Evolutionary conservation across 768 basidiomycete species (phyloP).

Genomic region (Trametes sanguinea): DNA sequence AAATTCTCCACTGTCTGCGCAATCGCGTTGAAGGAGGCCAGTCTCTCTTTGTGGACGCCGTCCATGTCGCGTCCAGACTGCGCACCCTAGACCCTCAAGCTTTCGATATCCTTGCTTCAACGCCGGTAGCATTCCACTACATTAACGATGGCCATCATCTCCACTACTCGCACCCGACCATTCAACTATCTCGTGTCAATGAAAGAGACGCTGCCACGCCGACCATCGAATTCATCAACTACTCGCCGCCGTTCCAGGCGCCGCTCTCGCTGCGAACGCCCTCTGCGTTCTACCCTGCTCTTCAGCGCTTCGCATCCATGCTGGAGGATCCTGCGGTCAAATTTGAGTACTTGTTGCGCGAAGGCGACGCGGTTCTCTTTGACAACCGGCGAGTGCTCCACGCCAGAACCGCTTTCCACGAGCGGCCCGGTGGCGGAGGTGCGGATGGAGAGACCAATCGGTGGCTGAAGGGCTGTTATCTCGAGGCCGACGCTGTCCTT

Average conservation of each 20-base stretch:
- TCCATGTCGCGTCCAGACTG: constrained; percentile 61
- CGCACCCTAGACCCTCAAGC: constrained; percentile 46
- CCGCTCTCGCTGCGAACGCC: constrained; percentile 62
- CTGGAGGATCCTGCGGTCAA: constrained; percentile 54
- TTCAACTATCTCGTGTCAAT: constrained; percentile 51
- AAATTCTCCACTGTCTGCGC: constrained; percentile 87
- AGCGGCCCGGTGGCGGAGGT: constrained; percentile 44
- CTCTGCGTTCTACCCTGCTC: constrained; percentile 58
- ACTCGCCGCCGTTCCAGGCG: constrained; percentile 94
- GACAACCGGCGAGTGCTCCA: constrained; percentile 92
- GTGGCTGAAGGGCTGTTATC: constrained; percentile 91
- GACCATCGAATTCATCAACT: constrained; percentile 72
- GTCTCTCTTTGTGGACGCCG: constrained; percentile 85
- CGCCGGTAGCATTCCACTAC: constrained; percentile 86
- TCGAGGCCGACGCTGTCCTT: constrained; percentile 65
- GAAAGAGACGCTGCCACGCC: background rate
- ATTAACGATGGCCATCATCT: constrained; percentile 88
- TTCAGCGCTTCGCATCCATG: constrained; percentile 59
- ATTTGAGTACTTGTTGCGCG: constrained; percentile 66
- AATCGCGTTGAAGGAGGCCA: constrained; percentile 82
- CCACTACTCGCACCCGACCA: constrained; percentile 69
- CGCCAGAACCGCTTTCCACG: constrained; percentile 75
- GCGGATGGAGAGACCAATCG: constrained; percentile 52
- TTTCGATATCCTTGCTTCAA: constrained; percentile 60
- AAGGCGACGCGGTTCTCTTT: constrained; percentile 88